Evolutionary conservation across 495 filamentous ascomycete species (phyloP), one percentile per base, ranked within the genome.

Genomic region (Niebla homalea): DNA sequence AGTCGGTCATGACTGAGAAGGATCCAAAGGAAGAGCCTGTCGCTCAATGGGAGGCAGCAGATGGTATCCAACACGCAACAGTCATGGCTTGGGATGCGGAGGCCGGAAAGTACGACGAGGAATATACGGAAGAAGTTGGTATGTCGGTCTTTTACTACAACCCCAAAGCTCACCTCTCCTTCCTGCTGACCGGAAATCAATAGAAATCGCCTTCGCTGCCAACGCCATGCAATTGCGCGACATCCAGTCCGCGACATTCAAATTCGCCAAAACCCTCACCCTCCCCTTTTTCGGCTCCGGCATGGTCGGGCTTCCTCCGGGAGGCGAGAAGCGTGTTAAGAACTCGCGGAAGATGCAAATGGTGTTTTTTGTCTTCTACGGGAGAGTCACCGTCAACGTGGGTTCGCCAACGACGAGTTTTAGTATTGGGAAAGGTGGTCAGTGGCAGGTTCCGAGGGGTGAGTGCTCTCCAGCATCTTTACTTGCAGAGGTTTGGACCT

Each of bases 401-500:
- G 84, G 84, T 53, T 67, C 74, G 8, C 70, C 70, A 1, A 81
- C 83, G n/a, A 85, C 79, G n/a, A 71, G 71, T 54, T 96, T 95
- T 61, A 75, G 80, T 52, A 85, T 94, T 51, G 76, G 82, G 12
- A 85, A 85, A 57, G 89, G 89, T 25, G 88, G 89, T 25, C 81
- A 92, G 56, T 96, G 85, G 68, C 87, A 92, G 64, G 87, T 96
- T 50, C 93, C 92, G 14, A 77, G 89, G 79, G 93, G 92, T 96
- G 62, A 72, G 83, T 74, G 59, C 50, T 35, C 60, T 39, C 20
- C 23, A 43, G 32, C 38, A 57, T 48, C 37, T 52, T n/a, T n/a
- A n/a, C 46, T 54, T 53, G 48, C 43, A 23, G 42, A 39, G 39
- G 21, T 25, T 36, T 25, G 20, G 29, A 46, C 39, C 16, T 18